Conservation (phyloP, 495 filamentous ascomycete species). For the Hyaloscypha variabilis region DNA sequence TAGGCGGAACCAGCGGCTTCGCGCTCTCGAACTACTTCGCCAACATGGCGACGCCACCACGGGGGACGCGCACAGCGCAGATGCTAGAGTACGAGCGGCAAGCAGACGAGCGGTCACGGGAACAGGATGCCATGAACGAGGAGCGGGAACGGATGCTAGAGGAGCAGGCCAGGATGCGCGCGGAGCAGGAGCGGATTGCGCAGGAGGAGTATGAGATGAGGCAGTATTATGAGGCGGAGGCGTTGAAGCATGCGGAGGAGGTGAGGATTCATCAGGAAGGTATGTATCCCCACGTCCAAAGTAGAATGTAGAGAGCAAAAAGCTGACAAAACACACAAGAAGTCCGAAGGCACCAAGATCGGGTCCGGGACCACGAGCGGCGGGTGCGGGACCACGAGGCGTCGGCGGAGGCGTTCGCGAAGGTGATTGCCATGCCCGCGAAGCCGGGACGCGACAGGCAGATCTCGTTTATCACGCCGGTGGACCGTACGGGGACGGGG, state of each 20-base stretch:
- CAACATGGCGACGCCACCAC: not conserved
- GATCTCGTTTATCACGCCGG: slow-evolving; percentile 20
- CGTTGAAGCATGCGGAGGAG: slow-evolving; percentile 48
- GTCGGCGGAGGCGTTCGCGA: slow-evolving; percentile 29
- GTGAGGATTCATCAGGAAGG: slow-evolving; percentile 25
- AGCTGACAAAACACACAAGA: slow-evolving; percentile 13
- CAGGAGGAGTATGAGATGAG: slow-evolving; percentile 49
- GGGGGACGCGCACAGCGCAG: slow-evolving; percentile 39
- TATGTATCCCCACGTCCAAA: not conserved
- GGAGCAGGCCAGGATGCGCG: slow-evolving; percentile 44
- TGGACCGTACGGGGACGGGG: not conserved
- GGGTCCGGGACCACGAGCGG: slow-evolving; percentile 26
- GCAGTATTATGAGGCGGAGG: slow-evolving; percentile 35
- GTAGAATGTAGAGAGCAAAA: too few species aligned
- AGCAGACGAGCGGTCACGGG: slow-evolving; percentile 25
- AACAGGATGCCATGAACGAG: slow-evolving; percentile 31
- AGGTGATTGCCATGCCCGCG: slow-evolving; percentile 31
- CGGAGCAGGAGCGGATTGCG: slow-evolving; percentile 43
- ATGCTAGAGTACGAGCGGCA: slow-evolving; percentile 46
- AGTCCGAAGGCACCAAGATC: slow-evolving; percentile 27
- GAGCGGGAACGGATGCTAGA: slow-evolving; percentile 42
- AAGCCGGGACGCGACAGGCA: slow-evolving; percentile 28
- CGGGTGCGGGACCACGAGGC: slow-evolving; percentile 30
- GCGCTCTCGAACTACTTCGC: not conserved
- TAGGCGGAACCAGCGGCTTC: not conserved